Percentiles rank a stretch among this genome's conserved stretches.
Evolutionary conservation across 192 early-diverging fungal genomes (phyloP).

Genomic region (Lunasporangiospora selenospora): DNA sequence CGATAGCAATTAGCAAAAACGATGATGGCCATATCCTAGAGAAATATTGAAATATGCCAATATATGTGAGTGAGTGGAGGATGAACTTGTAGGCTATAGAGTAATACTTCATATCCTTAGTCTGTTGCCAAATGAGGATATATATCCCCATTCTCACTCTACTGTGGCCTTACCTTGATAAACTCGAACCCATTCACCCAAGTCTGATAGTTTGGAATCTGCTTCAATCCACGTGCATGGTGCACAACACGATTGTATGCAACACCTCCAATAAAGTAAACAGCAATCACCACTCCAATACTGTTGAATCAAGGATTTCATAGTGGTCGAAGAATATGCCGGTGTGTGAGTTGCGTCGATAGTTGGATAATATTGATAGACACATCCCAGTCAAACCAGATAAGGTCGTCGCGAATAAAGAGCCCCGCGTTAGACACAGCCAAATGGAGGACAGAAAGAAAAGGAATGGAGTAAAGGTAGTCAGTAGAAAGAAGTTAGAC

Average conservation of each 20-base stretch:
- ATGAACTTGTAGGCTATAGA: too few species aligned
- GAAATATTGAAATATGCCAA: too few species aligned
- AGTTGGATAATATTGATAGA: too few species aligned
- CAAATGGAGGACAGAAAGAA: too few species aligned
- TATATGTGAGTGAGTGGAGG: too few species aligned
- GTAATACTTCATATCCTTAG: background rate
- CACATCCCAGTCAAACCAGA: background rate
- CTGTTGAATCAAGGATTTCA: too few species aligned
- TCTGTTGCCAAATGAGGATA: background rate
- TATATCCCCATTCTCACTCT: too few species aligned
- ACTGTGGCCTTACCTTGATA: constrained; percentile 35
- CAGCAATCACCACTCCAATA: constrained; percentile 37
- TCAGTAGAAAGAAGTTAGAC: too few species aligned
- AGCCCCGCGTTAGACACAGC: background rate
- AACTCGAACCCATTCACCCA: constrained; percentile 49
- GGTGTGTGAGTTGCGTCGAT: too few species aligned
- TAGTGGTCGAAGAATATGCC: too few species aligned
- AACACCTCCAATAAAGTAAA: constrained; percentile 48
- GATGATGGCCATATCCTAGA: constrained; percentile 31
- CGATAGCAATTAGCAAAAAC: constrained; percentile 42
- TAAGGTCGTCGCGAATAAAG: background rate
- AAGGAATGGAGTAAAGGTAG: too few species aligned
- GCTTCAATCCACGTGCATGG: constrained; percentile 38
- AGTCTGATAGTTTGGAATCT: constrained; percentile 50
- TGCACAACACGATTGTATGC: constrained; percentile 51